phyloP scores from a whole-genome alignment of 352 stramenopile genomes.

The Globisporangium cederbergense region DNA sequence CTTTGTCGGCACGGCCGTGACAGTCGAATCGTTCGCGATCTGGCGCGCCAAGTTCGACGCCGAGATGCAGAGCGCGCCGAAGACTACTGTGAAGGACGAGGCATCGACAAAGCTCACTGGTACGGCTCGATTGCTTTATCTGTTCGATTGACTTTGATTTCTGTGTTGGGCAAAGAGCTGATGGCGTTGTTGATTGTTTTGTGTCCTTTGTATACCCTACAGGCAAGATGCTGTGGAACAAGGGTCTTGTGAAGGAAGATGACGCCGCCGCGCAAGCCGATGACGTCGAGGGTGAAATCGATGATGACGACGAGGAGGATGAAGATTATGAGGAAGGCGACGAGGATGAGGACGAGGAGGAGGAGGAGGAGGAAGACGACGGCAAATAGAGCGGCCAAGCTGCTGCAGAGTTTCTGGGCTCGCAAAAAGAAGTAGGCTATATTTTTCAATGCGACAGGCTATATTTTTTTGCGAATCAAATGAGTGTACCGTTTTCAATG shows the following conservation, averaged over 20 bases:
- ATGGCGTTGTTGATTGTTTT: not conserved
- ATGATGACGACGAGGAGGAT: conserved; percentile 36
- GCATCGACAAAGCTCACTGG: conserved; percentile 73
- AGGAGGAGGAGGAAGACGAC: conserved; percentile 14
- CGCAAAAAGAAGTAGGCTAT: not conserved
- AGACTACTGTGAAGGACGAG: conserved; percentile 62
- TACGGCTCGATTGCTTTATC: conserved; percentile 11
- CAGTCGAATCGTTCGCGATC: conserved; percentile 64
- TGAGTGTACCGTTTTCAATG: not conserved
- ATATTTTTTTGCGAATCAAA: not conserved
- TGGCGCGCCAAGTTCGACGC: conserved; percentile 73
- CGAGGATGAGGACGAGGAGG: conserved; percentile 31
- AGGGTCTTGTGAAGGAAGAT: conserved; percentile 72
- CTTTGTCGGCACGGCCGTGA: conserved; percentile 62
- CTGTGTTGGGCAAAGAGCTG: not conserved
- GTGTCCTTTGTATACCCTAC: conserved; percentile 5
- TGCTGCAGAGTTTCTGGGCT: not conserved
- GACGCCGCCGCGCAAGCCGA: conserved; percentile 32
- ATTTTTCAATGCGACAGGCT: conserved; percentile 1
- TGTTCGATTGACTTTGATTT: not conserved
- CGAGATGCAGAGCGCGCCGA: conserved; percentile 51
- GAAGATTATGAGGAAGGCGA: conserved; percentile 28
- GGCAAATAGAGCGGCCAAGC: conserved; percentile 10
- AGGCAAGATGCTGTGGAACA: conserved; percentile 69
- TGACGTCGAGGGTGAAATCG: conserved; percentile 43